Evolutionary conservation across 768 basidiomycete genomes (phyloP), one percentile per base, ranked within the genome.

Genomic region (Hericium rajendrae): DNA sequence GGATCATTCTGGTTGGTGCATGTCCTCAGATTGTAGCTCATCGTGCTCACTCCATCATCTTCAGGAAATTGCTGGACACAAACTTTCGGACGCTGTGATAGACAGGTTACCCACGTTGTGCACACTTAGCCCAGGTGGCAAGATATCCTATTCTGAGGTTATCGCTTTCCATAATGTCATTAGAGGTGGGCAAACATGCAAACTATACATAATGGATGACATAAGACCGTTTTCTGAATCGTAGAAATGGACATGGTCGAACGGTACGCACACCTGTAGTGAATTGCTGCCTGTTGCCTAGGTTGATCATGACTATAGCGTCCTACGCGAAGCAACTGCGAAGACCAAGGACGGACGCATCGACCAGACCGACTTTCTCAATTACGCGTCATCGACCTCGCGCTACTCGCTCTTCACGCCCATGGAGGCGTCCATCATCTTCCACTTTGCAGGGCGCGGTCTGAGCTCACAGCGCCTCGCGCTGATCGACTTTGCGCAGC

Each of bases 381-480:
- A 97, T 69, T 77, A 97, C 69, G 82, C 93, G 13, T 85, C 89
- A 26, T 80, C 85, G 38, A 86, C 77, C 63, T 91, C 94, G 63
- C 88, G 95, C 39, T 97, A 98, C 70, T 88, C 91, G 40, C 80
- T 95, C 54, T 97, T 97, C 71, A 94, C 93, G 0, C 95, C 95
- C 4, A 95, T 97, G 91, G 95, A 98, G 71, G 92, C 89, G n/a
- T 83, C 88, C 54, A 97, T 98, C 66, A 85, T 99, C 66, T 99
- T 97, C 75, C 95, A 99, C 71, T 98, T 97, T 73, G 94, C 94
- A 26, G 86, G 90, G 12, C 82, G 93, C 50, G 94, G 94, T 13
- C 74, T 77, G 48, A 73, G 76, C 3, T 74, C 75, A 50, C 82
- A 85, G 65, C 81, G 93, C 20, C 79, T 99, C 53, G 82, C 92